Base-by-base conservation (phyloP, 2,329 filamentous ascomycete species). In the Trichoderma sp. region DNA sequence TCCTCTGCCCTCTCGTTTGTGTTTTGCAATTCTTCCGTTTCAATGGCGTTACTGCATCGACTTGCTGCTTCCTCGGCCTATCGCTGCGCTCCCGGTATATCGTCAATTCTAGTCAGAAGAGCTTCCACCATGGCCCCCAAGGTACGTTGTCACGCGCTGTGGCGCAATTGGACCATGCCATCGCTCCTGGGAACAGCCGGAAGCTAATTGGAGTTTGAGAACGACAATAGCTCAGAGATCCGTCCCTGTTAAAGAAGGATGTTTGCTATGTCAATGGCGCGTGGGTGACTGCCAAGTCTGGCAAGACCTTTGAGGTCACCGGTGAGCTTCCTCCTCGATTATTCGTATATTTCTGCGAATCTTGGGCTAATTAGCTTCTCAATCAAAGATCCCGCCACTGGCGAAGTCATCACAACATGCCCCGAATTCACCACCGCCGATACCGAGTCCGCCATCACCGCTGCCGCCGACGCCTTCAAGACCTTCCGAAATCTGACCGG, bases 271-370 rank as follows among this genome's bases (percentile, higher is more conserved):
- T 98, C 76, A 95, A 99, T 78, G 96, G 96, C 76, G 87, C 97
- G 86, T 99, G 94, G 92, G 87, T 96, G 71, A 86, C 87, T 74
- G 92, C 95, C 74, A 88, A 89, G 76, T 97, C 93, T 0, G 93
- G 93, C 77, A 90, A 96, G 86, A 97, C 93, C 56, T 99, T 98
- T 79, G 90, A 96, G 78, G 92, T 97, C 70, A 85, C 87, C 72
- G 91, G 89, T 90, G 81, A 72, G 77, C 46, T 16, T 30, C 39
- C 21, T 39, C 32, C n/a, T n/a, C n/a, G 4, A 21, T 21, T 1
- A 21, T 6, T 6, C 37, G 24, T 26, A 14, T 24, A 10, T 52
- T 5, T 59, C 13, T 26, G 14, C 30, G 2, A 54, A 26, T 24
- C 30, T 34, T 39, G 5, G 11, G 58, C 51, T 68, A 56, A 55